Evolutionary conservation across 2,329 filamentous ascomycete species (phyloP), one percentile per base, ranked within the genome.

Genomic region (Sclerotinia spermophila): DNA sequence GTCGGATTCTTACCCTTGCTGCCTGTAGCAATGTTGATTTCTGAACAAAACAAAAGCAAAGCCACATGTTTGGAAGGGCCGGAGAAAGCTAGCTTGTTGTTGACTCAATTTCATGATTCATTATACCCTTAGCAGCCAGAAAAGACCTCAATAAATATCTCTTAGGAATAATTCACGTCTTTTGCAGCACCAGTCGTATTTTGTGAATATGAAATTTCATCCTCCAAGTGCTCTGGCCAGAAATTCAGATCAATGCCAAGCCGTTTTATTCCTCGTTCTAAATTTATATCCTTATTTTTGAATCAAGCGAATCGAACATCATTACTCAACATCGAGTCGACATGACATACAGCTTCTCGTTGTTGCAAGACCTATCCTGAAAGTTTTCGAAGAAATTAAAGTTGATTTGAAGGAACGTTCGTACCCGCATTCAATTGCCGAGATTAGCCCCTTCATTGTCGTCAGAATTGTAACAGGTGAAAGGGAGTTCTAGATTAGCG

Each of bases 1-100:
- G 72, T 75, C 76, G 15, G 70, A 56, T 66, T 71, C 73, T 71
- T 80, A 81, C 70, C 75, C 77, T 45, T 80, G 79, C 74, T 81
- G 79, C 74, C 71, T 80, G 72, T 81, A 71, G 24, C 24, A 11
- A 64, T 51, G 10, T 5, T 11, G 3, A 24, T 24, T n/a, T 30
- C 13, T 10, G 5, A 21, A 55, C 10, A 19, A 42, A 27, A 35
- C 48, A 56, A 56, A 17, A 66, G 33, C 44, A 27, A 51, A n/a
- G 24, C 11, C 44, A 38, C 35, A 17, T 27, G 24, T 51, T 40
- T 27, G 7, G 10, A 51, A 35, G 24, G 15, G 1, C 24, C 15
- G 15, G 48, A 21, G 33, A 38, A 38, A 8, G 24, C 2, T 3
- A 11, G 38, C 33, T 42, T 33, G 27, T 38, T 8, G 19, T 24